phyloP scores from a whole-genome alignment of 2,329 filamentous ascomycete species.

The Colletotrichum zoysiae region DNA sequence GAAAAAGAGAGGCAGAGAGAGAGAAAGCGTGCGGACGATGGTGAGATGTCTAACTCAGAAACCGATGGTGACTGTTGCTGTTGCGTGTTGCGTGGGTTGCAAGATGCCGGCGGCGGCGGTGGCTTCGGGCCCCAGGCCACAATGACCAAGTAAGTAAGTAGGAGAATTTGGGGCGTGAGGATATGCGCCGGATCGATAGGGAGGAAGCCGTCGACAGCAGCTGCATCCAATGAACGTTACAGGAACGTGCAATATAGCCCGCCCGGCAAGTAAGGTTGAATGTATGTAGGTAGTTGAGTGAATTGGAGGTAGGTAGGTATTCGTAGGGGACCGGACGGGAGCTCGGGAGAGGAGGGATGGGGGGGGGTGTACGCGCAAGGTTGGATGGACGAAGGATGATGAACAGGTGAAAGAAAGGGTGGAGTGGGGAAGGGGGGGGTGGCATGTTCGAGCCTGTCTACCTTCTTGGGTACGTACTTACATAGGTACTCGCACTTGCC shows the following conservation, averaged over 20 bases:
- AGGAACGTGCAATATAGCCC: neutral
- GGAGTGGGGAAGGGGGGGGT: neutral
- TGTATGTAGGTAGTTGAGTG: neutral
- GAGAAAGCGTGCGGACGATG: neutral
- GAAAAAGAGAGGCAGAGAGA: neutral
- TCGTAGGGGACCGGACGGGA: constrained; percentile 18
- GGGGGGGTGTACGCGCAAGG: neutral
- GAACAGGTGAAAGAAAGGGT: neutral
- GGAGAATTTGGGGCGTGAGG: constrained; percentile 6
- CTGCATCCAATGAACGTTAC: neutral
- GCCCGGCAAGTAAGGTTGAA: neutral
- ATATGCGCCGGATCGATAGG: constrained; percentile 1
- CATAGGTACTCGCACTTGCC: too few species aligned
- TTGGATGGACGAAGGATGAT: neutral
- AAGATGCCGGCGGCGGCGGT: constrained; percentile 16
- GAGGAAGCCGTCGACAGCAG: constrained; percentile 3
- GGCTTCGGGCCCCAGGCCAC: constrained; percentile 5
- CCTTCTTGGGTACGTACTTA: neutral
- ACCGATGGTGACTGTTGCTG: constrained; percentile 17
- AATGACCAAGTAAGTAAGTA: neutral
- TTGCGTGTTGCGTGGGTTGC: constrained; percentile 13
- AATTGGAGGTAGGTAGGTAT: neutral
- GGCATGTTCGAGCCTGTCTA: too few species aligned
- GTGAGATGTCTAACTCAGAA: constrained; percentile 8
- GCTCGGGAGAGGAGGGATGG: constrained; percentile 25